Conservation (phyloP, 345 rosid genomes). For the Pelargonium nanum region DNA sequence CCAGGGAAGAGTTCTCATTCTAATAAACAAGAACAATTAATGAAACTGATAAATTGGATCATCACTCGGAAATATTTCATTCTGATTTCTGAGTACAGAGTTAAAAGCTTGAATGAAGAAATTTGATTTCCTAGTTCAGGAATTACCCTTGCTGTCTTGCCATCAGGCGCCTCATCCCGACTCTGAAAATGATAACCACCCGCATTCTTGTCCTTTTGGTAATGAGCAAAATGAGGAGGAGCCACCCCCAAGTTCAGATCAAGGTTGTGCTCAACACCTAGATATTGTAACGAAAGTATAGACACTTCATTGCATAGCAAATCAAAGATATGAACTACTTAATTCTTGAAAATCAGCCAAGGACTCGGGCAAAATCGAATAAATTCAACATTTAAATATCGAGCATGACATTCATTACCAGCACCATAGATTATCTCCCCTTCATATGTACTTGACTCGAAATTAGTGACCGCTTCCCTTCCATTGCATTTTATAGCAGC, state of each 20-base stretch:
- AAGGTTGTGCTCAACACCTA: conserved; percentile 26
- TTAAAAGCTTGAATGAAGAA: too few species aligned
- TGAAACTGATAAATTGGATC: too few species aligned
- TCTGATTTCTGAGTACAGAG: not conserved
- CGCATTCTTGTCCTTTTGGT: conserved; percentile 14
- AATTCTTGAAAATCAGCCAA: not conserved
- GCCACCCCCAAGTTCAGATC: conserved; percentile 59
- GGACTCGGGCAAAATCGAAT: too few species aligned
- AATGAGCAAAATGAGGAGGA: conserved; percentile 20
- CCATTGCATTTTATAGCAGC: conserved; percentile 83
- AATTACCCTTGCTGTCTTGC: too few species aligned
- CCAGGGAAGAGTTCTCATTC: conserved; percentile 22
- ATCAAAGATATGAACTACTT: conserved; percentile 1
- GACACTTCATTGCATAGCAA: conserved; percentile 20
- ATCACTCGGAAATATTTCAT: conserved; percentile 1
- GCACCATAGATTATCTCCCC: conserved; percentile 27
- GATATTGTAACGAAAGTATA: too few species aligned
- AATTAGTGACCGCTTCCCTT: conserved; percentile 88
- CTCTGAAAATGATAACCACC: conserved; percentile 13
- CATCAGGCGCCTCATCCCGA: too few species aligned
- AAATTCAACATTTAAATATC: too few species aligned
- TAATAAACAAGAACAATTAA: conserved; percentile 9
- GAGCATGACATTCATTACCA: conserved; percentile 25
- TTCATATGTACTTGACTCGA: conserved; percentile 55
- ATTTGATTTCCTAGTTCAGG: too few species aligned